Conservation (phyloP, 2,329 filamentous ascomycete species). For the Hortaea sp. region DNA sequence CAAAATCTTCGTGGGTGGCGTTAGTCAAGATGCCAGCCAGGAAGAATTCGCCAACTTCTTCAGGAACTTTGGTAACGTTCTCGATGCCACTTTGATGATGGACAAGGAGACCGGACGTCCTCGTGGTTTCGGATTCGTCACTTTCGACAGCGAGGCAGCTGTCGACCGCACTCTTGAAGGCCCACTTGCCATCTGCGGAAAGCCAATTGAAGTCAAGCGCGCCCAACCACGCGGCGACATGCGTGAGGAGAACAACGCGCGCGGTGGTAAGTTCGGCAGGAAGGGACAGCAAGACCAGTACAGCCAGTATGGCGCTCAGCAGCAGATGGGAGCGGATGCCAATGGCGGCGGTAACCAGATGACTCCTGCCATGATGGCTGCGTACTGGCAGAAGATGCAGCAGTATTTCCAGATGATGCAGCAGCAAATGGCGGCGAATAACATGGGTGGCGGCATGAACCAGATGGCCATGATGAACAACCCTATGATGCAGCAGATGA, state of each 20-base stretch:
- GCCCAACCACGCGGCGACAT: conserved; percentile 92
- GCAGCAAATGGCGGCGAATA: conserved; percentile 32
- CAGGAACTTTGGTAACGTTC: conserved; percentile 87
- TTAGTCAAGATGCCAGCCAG: conserved; percentile 93
- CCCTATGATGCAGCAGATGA: conserved; percentile 40
- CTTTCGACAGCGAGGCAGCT: conserved; percentile 89
- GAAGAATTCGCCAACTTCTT: conserved; percentile 96
- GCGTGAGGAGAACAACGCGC: conserved; percentile 66
- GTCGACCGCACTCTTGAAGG: conserved; percentile 82
- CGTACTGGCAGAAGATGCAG: conserved; percentile 98
- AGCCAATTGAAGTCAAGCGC: conserved; percentile 96
- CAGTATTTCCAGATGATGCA: conserved; percentile 71
- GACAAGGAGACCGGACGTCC: conserved; percentile 98
- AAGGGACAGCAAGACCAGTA: conserved; percentile 26
- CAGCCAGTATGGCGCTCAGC: conserved; percentile 15
- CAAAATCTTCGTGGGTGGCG: conserved; percentile 97
- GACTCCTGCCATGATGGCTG: conserved; percentile 95
- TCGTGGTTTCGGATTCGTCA: conserved; percentile 94
- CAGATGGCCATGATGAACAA: conserved; percentile 27
- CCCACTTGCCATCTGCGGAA: conserved; percentile 84
- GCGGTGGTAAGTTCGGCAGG: conserved; percentile 31
- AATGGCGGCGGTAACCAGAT: conserved; percentile 48
- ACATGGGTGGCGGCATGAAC: conserved; percentile 24
- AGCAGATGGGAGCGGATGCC: conserved; percentile 15
- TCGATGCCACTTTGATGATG: conserved; percentile 99